Evolutionary conservation across 1,139 yeast species (phyloP).

Genomic region (Protomyces inundatus): DNA sequence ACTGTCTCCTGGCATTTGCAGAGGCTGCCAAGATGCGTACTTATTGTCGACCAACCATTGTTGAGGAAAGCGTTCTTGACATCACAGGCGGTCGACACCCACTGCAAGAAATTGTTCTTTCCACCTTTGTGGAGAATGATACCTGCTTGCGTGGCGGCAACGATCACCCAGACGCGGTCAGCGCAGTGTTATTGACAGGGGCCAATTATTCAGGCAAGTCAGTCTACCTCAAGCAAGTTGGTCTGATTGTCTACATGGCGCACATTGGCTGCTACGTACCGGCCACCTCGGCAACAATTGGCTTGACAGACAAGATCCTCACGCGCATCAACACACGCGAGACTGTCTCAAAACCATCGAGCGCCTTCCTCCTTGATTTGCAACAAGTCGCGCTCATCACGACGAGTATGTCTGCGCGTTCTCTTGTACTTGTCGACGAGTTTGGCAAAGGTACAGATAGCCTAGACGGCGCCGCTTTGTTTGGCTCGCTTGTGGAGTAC

Average conservation of each 20-base stretch:
- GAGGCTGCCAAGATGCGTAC: constrained; percentile 38
- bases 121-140: constrained; percentile 43
- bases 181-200: constrained; percentile 83
- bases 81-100: constrained; percentile 42
- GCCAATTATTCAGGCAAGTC: constrained; percentile 99
- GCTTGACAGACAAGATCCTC: constrained; percentile 81
- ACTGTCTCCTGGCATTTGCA: constrained; percentile 43
- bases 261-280: constrained; percentile 76
- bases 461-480: constrained; percentile 46
- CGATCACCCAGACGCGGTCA: constrained; percentile 58
- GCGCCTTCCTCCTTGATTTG: constrained; percentile 93
- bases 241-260: constrained; percentile 81
- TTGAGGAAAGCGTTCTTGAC: constrained; percentile 35
- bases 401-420: constrained; percentile 75
- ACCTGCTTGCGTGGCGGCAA: constrained; percentile 35
- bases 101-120: constrained; percentile 41
- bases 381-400: constrained; percentile 88
- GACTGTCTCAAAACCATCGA: constrained; percentile 43
- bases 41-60: constrained; percentile 43
- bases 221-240: constrained; percentile 85
- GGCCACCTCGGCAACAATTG: constrained; percentile 62
- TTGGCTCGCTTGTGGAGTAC: constrained; percentile 42
- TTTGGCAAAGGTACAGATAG: constrained; percentile 95
- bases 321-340: constrained; percentile 66
- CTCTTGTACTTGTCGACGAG: constrained; percentile 88